Base-by-base conservation (phyloP, 2,329 filamentous ascomycete genomes). In the Cladosporium phlei region DNA sequence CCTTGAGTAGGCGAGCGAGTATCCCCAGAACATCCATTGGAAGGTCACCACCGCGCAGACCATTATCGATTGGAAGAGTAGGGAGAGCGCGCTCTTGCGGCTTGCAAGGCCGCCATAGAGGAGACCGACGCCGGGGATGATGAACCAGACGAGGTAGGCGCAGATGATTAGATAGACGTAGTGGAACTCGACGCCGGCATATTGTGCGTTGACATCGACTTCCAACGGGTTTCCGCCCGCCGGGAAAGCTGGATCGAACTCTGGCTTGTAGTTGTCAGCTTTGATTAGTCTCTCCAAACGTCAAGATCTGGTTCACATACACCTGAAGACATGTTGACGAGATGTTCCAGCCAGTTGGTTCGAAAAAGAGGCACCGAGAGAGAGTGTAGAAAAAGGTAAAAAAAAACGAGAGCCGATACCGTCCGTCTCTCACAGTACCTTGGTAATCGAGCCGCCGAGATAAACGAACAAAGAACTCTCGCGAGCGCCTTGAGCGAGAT, bases 91-190 rank as follows among this genome's bases (percentile, higher is more conserved):
- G 11, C 78, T 81, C 65, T 83, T 84, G 53, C 79, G 70, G 25
- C 79, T 73, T 4, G 79, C 74, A 21, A 85, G 72, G 45, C 81
- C 81, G 47, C 78, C 76, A 63, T 85, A 84, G 1, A 85, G 67
- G 6, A 85, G 70, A 38, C 80, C 80, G 54, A 85, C 80, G 16
- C 80, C 81, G 0, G 81, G 81, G 47, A 83, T 80, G 59, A 85
- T 85, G 40, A 83, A 64, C 74, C 78, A 84, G 45, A 83, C 80
- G 45, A 84, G 70, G 61, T 77, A 80, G 11, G 68, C 70, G 60
- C 78, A 81, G 55, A 80, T 69, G 46, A 78, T 62, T 38, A 80
- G 69, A 57, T 81, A 84, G 29, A 73, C 72, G 61, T 82, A 82
- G 58, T 83, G 74, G 64, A 71, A 81, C 59, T 83, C 79, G 47